Conservation (phyloP, 495 filamentous ascomycete species). For the Pseudoneurospora amorphoporcata region DNA sequence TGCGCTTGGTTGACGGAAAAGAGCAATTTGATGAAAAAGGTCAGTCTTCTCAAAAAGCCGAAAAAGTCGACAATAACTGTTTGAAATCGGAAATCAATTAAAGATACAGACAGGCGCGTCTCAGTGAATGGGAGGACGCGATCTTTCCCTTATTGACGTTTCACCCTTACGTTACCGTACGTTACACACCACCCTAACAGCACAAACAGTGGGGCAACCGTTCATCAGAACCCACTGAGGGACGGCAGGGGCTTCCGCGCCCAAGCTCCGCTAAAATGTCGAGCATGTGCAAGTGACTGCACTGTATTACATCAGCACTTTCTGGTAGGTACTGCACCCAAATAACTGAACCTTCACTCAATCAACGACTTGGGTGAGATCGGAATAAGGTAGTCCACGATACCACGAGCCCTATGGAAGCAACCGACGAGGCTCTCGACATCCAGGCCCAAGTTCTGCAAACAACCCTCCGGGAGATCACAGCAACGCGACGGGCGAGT, state of each 20-base stretch:
- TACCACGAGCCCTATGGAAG: conserved; percentile 15
- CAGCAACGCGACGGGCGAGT: conserved; percentile 13
- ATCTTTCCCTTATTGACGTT: background rate
- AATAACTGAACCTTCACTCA: background rate
- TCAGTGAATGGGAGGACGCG: background rate
- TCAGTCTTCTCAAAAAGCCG: background rate
- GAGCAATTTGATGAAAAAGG: background rate
- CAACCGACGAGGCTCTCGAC: conserved; percentile 16
- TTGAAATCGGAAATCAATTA: background rate
- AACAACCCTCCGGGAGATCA: conserved; percentile 36
- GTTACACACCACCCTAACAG: background rate
- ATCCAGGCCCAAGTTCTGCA: conserved; percentile 34
- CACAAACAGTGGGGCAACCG: background rate
- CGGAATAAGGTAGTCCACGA: background rate
- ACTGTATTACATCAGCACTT: background rate
- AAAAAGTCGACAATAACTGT: background rate
- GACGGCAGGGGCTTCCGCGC: background rate
- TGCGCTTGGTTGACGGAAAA: background rate
- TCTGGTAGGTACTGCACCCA: background rate
- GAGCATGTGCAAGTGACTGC: background rate
- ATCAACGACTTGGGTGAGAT: background rate
- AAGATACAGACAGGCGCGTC: background rate
- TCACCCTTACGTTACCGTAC: background rate
- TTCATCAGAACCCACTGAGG: background rate
- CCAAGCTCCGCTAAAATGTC: background rate